A percentile compares a stretch with the other conserved stretches of the same genome.
Conservation (phyloP, 495 filamentous ascomycete genomes). For the Talaromyces nanjingensis region DNA sequence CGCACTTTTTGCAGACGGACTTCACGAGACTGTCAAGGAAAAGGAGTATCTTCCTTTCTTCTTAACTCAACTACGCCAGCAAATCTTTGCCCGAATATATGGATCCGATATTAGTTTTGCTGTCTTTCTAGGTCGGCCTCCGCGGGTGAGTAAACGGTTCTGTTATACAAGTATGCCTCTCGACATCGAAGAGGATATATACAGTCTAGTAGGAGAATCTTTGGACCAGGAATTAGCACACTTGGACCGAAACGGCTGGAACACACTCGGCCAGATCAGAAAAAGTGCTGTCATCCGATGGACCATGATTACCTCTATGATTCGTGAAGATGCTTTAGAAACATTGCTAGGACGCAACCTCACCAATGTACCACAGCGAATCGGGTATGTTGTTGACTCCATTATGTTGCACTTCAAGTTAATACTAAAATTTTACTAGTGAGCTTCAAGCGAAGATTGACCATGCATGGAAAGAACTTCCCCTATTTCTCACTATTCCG, state of each 20-base stretch:
- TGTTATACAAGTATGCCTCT: conserved; percentile 16
- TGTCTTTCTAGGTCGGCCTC: conserved; percentile 37
- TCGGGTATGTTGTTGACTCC: neutral
- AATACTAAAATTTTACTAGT: neutral
- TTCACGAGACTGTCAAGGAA: conserved; percentile 32
- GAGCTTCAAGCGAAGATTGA: conserved; percentile 6
- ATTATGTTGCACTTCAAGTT: too few relatives aligned
- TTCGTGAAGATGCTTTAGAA: conserved; percentile 8
- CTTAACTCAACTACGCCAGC: conserved; percentile 28
- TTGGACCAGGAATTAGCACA: conserved; percentile 7
- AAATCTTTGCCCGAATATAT: conserved; percentile 33
- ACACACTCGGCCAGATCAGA: conserved; percentile 9
- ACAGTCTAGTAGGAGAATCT: conserved; percentile 1
- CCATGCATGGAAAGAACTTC: conserved; percentile 10
- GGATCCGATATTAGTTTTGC: conserved; percentile 40
- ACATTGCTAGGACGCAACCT: conserved; percentile 6
- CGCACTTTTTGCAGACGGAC: conserved; percentile 36
- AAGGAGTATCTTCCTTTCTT: conserved; percentile 25
- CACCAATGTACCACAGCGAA: conserved; percentile 8
- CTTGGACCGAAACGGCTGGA: conserved; percentile 9
- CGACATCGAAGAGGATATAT: conserved; percentile 7
- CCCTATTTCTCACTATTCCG: conserved; percentile 4
- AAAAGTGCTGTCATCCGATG: conserved; percentile 9
- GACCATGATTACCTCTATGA: conserved; percentile 10
- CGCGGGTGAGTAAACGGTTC: conserved; percentile 34